Conservation (phyloP, 2,329 filamentous ascomycete genomes). For the Madurella mycetomatis region DNA sequence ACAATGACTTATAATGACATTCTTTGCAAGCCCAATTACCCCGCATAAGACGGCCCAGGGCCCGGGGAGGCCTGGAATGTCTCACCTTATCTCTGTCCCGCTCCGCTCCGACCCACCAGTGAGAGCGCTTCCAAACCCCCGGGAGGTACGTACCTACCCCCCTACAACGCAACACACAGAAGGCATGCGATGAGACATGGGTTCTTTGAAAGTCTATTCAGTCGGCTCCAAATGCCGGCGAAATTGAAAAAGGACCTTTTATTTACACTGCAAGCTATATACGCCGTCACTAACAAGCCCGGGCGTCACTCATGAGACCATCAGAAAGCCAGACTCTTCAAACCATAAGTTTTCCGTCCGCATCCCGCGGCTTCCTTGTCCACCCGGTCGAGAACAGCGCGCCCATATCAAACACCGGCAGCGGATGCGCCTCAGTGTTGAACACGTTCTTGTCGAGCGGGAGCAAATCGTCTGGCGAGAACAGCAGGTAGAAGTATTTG, state of each 20-base stretch:
- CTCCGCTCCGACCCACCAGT: background rate
- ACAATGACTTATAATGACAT: too few relatives aligned
- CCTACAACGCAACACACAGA: too few relatives aligned
- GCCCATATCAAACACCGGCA: conserved; percentile 81
- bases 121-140: too few relatives aligned
- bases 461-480: conserved; percentile 76
- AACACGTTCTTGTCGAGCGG: conserved; percentile 84
- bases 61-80: background rate
- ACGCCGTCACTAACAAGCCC: background rate
- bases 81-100: background rate
- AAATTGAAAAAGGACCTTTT: too few relatives aligned
- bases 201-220: too few relatives aligned
- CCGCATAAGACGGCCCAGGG: too few relatives aligned
- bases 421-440: conserved; percentile 91
- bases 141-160: too few relatives aligned
- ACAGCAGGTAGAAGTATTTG: conserved; percentile 96
- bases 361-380: conserved; percentile 62
- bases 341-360: conserved; percentile 37
- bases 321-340: background rate
- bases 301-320: background rate
- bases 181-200: too few relatives aligned
- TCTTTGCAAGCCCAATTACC: too few relatives aligned
- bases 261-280: background rate
- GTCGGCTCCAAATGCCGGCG: too few relatives aligned
- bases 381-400: conserved; percentile 76